Percentiles rank a stretch among this genome's conserved stretches.
phyloP scores from a whole-genome alignment of 2,329 filamentous ascomycete species.

The Chlorencoelia australis region DNA sequence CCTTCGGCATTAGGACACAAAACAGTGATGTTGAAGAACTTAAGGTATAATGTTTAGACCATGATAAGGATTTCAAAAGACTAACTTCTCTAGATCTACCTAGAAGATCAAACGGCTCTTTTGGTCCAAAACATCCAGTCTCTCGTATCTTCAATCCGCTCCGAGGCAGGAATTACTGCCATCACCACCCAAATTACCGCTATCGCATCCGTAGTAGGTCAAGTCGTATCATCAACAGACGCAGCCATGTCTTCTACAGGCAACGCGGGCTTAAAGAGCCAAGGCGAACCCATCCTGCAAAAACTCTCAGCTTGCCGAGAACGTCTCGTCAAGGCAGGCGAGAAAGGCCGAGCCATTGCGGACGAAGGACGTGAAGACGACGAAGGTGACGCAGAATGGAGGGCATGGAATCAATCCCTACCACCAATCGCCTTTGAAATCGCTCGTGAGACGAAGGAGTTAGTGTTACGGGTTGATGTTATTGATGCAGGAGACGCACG shows the following conservation, averaged over 20 bases:
- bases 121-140: constrained; percentile 73
- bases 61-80: constrained; percentile 7
- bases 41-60: constrained; percentile 36
- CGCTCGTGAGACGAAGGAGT: constrained; percentile 70
- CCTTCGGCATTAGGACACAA: constrained; percentile 31
- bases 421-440: constrained; percentile 83
- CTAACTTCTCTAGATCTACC: constrained; percentile 47
- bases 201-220: constrained; percentile 61
- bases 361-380: constrained; percentile 42
- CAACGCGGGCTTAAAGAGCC: constrained; percentile 41
- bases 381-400: constrained; percentile 45
- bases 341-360: constrained; percentile 50
- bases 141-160: constrained; percentile 64
- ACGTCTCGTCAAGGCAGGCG: constrained; percentile 52
- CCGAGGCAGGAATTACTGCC: constrained; percentile 50
- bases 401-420: constrained; percentile 57
- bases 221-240: constrained; percentile 58
- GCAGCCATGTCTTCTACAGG: constrained; percentile 40
- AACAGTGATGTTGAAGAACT: constrained; percentile 47
- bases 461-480: constrained; percentile 41
- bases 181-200: constrained; percentile 61
- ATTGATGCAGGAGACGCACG: constrained; percentile 20
- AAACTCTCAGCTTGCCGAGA: constrained; percentile 54
- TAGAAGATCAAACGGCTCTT: constrained; percentile 72
- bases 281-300: constrained; percentile 38